Evolutionary conservation across 2,329 filamentous ascomycete genomes (phyloP).

Genomic region (Ceratocystis destructans): DNA sequence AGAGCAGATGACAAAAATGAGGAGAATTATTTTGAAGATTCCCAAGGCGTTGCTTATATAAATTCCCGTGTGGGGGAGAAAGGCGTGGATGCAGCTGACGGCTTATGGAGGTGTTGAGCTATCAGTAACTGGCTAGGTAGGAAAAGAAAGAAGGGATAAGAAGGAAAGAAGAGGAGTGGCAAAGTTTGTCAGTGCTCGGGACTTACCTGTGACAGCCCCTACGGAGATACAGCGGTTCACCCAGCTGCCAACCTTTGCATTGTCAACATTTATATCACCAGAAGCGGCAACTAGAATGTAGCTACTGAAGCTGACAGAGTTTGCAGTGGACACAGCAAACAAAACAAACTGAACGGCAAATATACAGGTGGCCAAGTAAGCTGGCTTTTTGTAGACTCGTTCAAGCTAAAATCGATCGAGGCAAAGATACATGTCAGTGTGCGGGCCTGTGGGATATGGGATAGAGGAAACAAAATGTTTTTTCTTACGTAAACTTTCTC

Average conservation of each 20-base stretch:
- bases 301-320: slow-evolving; percentile 44
- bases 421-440: background rate
- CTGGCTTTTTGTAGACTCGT: slow-evolving; percentile 38
- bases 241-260: slow-evolving; percentile 37
- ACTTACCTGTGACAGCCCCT: slow-evolving; percentile 33
- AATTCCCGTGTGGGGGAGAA: slow-evolving; percentile 44
- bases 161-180: background rate
- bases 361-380: slow-evolving; percentile 45
- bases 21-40: slow-evolving; percentile 45
- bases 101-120: background rate
- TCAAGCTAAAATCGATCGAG: slow-evolving; percentile 31
- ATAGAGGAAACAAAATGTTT: background rate
- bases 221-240: slow-evolving; percentile 42
- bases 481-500: slow-evolving; percentile 45
- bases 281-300: slow-evolving; percentile 42
- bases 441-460: background rate
- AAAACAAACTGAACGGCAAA: slow-evolving; percentile 48
- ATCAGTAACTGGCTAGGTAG: background rate
- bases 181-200: background rate
- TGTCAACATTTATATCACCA: slow-evolving; percentile 33
- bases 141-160: background rate
- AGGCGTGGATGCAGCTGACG: slow-evolving; percentile 32
- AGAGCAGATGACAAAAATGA: slow-evolving; percentile 47
- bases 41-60: slow-evolving; percentile 45
- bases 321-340: slow-evolving; percentile 46